phyloP scores from a whole-genome alignment of 306 rosid species.

The Castanea mollissima region DNA sequence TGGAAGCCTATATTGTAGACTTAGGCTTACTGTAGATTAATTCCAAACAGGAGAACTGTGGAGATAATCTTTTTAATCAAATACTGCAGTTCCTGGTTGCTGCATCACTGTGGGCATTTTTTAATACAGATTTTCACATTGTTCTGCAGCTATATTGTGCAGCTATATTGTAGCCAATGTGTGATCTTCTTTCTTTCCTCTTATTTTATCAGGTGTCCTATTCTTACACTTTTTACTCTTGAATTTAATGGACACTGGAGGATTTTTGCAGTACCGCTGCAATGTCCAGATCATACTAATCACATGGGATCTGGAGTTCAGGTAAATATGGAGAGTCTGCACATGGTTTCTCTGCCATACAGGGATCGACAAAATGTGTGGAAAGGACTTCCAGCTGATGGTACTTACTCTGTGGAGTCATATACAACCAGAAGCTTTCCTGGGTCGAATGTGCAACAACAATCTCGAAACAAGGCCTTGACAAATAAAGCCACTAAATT shows the following conservation, averaged over 20 bases:
- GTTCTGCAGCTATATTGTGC: too few species aligned
- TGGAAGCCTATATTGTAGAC: background rate
- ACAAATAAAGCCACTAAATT: slow-evolving; percentile 47
- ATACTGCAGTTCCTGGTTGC: background rate
- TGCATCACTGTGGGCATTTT: background rate
- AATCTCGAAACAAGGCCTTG: slow-evolving; percentile 53
- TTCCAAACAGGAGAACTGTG: background rate
- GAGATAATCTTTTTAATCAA: background rate
- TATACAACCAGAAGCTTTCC: slow-evolving; percentile 33
- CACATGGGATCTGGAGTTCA: slow-evolving; percentile 28
- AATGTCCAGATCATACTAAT: slow-evolving; percentile 31
- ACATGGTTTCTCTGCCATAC: slow-evolving; percentile 47
- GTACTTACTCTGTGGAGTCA: slow-evolving; percentile 41
- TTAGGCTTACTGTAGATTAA: background rate
- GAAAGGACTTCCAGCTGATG: slow-evolving; percentile 35
- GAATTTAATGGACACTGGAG: slow-evolving; percentile 59
- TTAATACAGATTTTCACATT: background rate
- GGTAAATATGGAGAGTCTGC: slow-evolving; percentile 52
- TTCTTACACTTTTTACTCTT: slow-evolving; percentile 37
- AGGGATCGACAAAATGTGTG: slow-evolving; percentile 43
- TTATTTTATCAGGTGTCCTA: slow-evolving; percentile 50
- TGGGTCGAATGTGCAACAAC: slow-evolving; percentile 42
- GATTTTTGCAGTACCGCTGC: slow-evolving; percentile 49
- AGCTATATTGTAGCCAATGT: too few species aligned
- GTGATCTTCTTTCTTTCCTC: background rate